Evolutionary conservation across 495 filamentous ascomycete genomes (phyloP), one percentile per base, ranked within the genome.

Genomic region (Penicillium silybi): DNA sequence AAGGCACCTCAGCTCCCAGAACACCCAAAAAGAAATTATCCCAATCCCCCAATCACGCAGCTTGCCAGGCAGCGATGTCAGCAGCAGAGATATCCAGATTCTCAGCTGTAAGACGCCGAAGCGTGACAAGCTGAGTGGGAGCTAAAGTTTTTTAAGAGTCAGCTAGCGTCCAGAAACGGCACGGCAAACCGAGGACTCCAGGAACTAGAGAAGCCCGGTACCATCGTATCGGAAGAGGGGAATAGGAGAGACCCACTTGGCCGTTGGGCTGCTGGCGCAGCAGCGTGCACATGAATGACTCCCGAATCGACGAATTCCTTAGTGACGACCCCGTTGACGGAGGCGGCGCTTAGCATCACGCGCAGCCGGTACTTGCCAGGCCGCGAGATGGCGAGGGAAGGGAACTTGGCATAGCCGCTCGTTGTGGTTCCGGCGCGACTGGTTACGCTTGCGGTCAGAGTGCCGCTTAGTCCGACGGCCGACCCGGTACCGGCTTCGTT

Each of bases 381-480:
- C 23, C 53, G 56, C 6, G 62, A 52, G 45, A 74, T 66, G 0
- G 54, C 63, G 9, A 74, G 58, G 2, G 57, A 56, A 3, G 53
- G 54, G 43, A 72, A 70, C 23, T 62, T 62, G n/a, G 66, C 69
- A 41, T 67, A 72, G 6, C 71, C 71, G 43, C 63, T 71, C 22
- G 56, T 69, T n/a, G 68, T 54, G 25, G 63, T 68, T 6, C 67
- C 68, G 37, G 42, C 52, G 26, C 63, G 62, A 25, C 65, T 71
- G 53, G 68, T 65, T 17, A 72, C 66, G 16, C 67, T 74, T 7
- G 69, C 66, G 5, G 71, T 70, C 22, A 70, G 57, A 41, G 26
- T 62, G 7, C 71, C 71, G 7, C 59, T 52, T 19, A 72, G 51
- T 2, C 64, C 66, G n/a, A 45, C 7, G 0, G 56, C 54, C 19